Percentiles rank a stretch among this genome's conserved stretches.
Evolutionary conservation across 2,329 filamentous ascomycete genomes (phyloP).

Genomic region (Ceratocystis lukuohia): DNA sequence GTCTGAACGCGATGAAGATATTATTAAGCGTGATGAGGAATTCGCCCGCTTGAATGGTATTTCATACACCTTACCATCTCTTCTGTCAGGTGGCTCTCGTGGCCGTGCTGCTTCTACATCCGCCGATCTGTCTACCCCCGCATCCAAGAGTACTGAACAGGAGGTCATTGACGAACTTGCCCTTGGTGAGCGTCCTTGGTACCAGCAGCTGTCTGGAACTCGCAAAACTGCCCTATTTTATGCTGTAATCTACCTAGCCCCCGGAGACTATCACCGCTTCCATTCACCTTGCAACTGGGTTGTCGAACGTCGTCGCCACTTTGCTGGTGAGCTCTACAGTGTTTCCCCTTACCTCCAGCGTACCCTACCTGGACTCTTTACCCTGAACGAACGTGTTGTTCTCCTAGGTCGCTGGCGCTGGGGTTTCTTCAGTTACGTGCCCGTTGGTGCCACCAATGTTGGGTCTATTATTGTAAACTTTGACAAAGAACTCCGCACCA

Average conservation of each 20-base stretch:
- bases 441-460: slow-evolving; percentile 93
- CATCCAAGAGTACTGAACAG: slow-evolving; percentile 65
- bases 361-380: slow-evolving; percentile 86
- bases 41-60: slow-evolving; percentile 93
- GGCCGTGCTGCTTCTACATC: slow-evolving; percentile 18
- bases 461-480: slow-evolving; percentile 96
- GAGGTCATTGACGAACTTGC: slow-evolving; percentile 58
- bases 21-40: slow-evolving; percentile 72
- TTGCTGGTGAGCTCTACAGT: slow-evolving; percentile 88
- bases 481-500: slow-evolving; percentile 83
- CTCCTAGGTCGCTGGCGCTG: slow-evolving; percentile 88
- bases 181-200: slow-evolving; percentile 56
- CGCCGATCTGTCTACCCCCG: slow-evolving; percentile 59
- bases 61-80: slow-evolving; percentile 76
- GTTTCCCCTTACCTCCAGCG: slow-evolving; percentile 91
- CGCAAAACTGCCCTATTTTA: slow-evolving; percentile 68
- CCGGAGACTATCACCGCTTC: slow-evolving; percentile 96
- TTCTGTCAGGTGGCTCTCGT: slow-evolving; percentile 65
- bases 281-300: slow-evolving; percentile 95
- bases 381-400: slow-evolving; percentile 89
- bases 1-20: slow-evolving; percentile 42
- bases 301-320: slow-evolving; percentile 86
- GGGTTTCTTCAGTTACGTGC: slow-evolving; percentile 93
- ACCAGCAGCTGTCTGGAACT: slow-evolving; percentile 42
- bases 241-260: slow-evolving; percentile 79